Evolutionary conservation across 805 yeast genomes (phyloP).

Genomic region (Wickerhamiella siamensis): DNA sequence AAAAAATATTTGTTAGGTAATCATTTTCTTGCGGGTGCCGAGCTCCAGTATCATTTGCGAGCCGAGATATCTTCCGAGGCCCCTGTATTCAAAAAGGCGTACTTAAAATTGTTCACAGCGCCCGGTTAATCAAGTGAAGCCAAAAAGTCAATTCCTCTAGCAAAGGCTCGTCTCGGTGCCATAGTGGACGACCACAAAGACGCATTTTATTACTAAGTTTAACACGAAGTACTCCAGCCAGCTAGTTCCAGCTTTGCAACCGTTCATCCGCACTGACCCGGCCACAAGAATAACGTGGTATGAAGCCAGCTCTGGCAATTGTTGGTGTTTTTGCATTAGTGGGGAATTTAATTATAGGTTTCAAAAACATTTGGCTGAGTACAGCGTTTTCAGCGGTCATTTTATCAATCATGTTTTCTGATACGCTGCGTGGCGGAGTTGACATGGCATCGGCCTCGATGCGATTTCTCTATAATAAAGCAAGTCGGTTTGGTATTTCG

Average conservation of each 20-base stretch:
- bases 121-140: too few species aligned
- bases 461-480: conserved; percentile 19
- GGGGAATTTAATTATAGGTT: neutral
- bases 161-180: too few species aligned
- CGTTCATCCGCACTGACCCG: too few species aligned
- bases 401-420: conserved; percentile 20
- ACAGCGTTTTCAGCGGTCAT: conserved; percentile 5
- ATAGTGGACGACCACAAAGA: too few species aligned
- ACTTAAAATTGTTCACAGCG: too few species aligned
- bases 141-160: too few species aligned
- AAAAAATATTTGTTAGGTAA: neutral
- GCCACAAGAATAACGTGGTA: neutral
- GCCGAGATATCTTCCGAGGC: too few species aligned
- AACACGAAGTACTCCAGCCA: too few species aligned
- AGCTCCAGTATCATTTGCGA: neutral
- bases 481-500: conserved; percentile 16
- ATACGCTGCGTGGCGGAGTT: conserved; percentile 23
- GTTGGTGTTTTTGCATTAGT: neutral
- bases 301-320: neutral
- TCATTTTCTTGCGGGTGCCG: neutral
- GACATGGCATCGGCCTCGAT: conserved; percentile 22
- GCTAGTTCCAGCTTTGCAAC: too few species aligned
- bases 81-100: too few species aligned
- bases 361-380: neutral
- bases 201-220: too few species aligned